These are phyloP conservation scores for Tetradesmus lagerheimii DNA, from an alignment of 139 green algal genomes.

Conservation along the genomic window DNA sequence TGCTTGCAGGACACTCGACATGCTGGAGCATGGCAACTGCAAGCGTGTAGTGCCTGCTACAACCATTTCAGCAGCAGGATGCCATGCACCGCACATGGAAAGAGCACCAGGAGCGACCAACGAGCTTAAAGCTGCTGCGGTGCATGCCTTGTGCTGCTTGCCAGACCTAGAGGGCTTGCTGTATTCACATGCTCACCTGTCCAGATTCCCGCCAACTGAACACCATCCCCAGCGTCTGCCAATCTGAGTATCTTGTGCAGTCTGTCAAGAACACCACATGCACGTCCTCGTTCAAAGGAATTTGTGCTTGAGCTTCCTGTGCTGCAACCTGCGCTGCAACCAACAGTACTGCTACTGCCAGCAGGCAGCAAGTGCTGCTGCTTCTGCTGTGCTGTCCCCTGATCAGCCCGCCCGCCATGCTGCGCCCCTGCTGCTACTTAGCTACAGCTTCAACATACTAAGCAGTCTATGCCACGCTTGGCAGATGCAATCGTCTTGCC, in stretches of 20 bases:
- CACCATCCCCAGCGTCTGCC: slow-evolving; percentile 73
- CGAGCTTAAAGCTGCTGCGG: no score
- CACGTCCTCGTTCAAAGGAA: slow-evolving; percentile 31
- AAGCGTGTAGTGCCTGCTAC: no score
- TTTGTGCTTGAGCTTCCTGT: neutral
- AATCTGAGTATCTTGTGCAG: slow-evolving; percentile 80
- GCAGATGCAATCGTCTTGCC: neutral
- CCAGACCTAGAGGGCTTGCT: no score
- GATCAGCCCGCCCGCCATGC: neutral
- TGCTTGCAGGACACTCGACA: no score
- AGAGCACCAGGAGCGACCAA: no score
- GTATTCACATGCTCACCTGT: neutral
- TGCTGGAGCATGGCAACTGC: no score
- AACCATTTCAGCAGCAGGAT: no score
- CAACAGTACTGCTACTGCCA: neutral
- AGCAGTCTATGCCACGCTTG: neutral
- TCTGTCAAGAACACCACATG: slow-evolving; percentile 77
- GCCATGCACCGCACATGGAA: no score
- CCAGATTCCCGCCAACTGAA: slow-evolving; percentile 56
- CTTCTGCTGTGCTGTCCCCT: neutral
- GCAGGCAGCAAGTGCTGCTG: neutral
- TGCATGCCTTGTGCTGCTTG: neutral
- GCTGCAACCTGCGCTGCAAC: neutral
- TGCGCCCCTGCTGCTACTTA: neutral
- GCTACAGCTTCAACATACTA: neutral